These are phyloP conservation scores for Hansenula lynferdii DNA, from an alignment of 1,139 yeast genomes.

Conservation along the genomic window DNA sequence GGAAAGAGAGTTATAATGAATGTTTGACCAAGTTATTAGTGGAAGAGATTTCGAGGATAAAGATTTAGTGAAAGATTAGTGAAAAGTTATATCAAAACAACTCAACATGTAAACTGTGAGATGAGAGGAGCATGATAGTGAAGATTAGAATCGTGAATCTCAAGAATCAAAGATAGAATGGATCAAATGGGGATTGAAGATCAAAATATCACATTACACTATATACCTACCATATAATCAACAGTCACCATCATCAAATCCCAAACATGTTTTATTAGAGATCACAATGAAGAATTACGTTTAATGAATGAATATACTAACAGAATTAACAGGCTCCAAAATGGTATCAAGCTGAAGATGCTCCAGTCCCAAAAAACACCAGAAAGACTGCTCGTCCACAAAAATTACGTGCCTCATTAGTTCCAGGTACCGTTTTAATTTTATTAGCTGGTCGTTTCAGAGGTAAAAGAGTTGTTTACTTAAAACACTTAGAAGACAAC, in stretches of 20 bases:
- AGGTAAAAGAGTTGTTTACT: constrained; percentile 99
- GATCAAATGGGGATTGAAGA: too few relatives aligned
- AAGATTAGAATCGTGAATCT: background rate
- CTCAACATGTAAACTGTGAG: background rate
- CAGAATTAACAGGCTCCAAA: constrained; percentile 57
- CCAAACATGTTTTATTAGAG: too few relatives aligned
- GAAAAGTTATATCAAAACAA: background rate
- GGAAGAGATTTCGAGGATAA: background rate
- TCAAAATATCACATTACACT: too few relatives aligned
- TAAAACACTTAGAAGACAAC: constrained; percentile 98
- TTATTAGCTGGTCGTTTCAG: constrained; percentile 99
- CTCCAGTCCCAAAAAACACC: constrained; percentile 77
- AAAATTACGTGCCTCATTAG: constrained; percentile 94
- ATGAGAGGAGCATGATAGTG: background rate
- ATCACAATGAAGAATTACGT: background rate
- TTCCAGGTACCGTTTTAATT: constrained; percentile 98
- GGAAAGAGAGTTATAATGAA: background rate
- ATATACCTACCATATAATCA: too few relatives aligned
- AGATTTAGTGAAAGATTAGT: background rate
- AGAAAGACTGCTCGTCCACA: constrained; percentile 95
- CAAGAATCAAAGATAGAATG: too few relatives aligned
- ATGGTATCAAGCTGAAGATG: constrained; percentile 96
- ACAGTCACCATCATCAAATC: too few relatives aligned
- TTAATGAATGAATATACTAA: constrained; percentile 10
- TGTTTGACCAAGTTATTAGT: background rate